phyloP scores from a whole-genome alignment of 352 stramenopile genomes.

The Globisporangium orthogonon region DNA sequence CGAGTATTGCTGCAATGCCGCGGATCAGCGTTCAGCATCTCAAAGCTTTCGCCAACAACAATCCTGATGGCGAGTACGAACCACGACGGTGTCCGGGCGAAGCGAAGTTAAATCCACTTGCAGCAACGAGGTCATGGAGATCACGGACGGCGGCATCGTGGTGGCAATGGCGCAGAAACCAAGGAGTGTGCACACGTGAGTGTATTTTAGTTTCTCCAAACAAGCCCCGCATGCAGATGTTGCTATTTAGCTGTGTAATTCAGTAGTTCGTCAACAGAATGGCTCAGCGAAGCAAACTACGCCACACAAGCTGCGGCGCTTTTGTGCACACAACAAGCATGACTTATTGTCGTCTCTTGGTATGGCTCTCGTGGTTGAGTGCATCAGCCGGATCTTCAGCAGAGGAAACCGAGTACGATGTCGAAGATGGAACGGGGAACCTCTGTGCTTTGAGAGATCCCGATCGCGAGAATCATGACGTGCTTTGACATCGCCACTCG shows the following conservation, averaged over 20 bases:
- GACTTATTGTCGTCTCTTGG: too few relatives aligned
- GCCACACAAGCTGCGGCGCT: too few relatives aligned
- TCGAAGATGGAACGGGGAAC: conserved; percentile 8
- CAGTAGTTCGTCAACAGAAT: too few relatives aligned
- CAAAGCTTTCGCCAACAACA: background rate
- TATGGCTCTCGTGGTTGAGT: too few relatives aligned
- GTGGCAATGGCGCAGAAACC: too few relatives aligned
- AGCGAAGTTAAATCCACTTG: conserved; percentile 23
- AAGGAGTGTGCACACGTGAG: too few relatives aligned
- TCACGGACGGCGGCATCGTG: conserved; percentile 7
- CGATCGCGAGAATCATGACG: conserved; percentile 2
- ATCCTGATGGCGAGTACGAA: conserved; percentile 1
- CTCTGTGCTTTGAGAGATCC: background rate
- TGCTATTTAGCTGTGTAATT: too few relatives aligned
- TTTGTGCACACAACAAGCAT: too few relatives aligned
- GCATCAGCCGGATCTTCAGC: background rate
- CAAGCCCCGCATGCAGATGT: background rate
- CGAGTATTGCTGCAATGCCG: conserved; percentile 18
- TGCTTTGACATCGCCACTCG: background rate
- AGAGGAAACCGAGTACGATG: conserved; percentile 10
- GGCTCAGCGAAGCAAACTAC: too few relatives aligned
- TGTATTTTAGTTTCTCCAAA: too few relatives aligned
- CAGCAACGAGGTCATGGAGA: conserved; percentile 23
- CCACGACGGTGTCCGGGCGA: conserved; percentile 15
- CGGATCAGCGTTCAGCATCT: background rate